These are phyloP conservation scores for Torulaspora franciscae DNA, from an alignment of 805 yeast genomes.

Conservation along the genomic window DNA sequence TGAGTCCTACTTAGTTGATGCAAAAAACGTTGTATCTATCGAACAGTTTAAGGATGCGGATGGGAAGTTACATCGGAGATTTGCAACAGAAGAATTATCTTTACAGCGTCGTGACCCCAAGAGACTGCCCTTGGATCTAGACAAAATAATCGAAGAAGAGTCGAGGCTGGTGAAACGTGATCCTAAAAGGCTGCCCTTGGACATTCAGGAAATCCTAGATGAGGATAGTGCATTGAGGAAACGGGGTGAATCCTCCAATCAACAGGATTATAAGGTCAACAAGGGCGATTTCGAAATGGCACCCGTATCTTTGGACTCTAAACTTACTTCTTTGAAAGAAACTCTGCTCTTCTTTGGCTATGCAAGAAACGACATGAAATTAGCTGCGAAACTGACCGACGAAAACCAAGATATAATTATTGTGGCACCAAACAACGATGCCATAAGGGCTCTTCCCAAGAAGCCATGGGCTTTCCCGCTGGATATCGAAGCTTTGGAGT, in stretches of 20 bases:
- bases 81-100: slow-evolving; percentile 3
- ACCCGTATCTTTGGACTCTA: slow-evolving; percentile 27
- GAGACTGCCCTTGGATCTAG: slow-evolving; percentile 4
- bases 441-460: slow-evolving; percentile 43
- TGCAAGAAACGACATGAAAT: slow-evolving; percentile 54
- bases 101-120: slow-evolving; percentile 6
- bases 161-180: slow-evolving; percentile 7
- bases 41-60: slow-evolving; percentile 10
- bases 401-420: slow-evolving; percentile 44
- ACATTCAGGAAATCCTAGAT: slow-evolving; percentile 10
- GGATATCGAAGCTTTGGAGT: slow-evolving; percentile 34
- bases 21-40: slow-evolving; percentile 14
- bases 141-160: slow-evolving; percentile 2
- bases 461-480: slow-evolving; percentile 86
- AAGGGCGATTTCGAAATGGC: slow-evolving; percentile 1
- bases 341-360: slow-evolving; percentile 65
- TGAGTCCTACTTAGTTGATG: slow-evolving; percentile 2
- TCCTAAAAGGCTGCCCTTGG: slow-evolving; percentile 14
- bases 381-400: slow-evolving; percentile 47
- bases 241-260: slow-evolving; percentile 2
- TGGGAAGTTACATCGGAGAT: slow-evolving; percentile 14
- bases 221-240: slow-evolving; percentile 1
- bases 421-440: slow-evolving; percentile 67
- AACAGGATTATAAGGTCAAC: slow-evolving; percentile 1
- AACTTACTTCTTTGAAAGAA: slow-evolving; percentile 34